Conservation (phyloP, 164 flowering plant genomes). For the Nymphaea colorata region DNA sequence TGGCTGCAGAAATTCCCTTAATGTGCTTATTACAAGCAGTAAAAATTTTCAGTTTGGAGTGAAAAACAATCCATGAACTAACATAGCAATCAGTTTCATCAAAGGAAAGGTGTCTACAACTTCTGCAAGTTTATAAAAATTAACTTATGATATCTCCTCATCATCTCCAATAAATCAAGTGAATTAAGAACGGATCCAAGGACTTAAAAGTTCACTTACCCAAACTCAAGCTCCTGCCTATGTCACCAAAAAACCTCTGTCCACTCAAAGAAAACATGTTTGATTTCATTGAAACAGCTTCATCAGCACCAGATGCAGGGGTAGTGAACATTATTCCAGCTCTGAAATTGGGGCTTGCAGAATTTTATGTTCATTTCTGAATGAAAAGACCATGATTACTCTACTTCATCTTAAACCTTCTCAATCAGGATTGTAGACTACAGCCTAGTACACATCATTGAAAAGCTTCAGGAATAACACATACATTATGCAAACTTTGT, state of each 20-base stretch:
- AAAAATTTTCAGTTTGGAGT: too few species aligned
- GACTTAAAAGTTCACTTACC: slow-evolving; percentile 25
- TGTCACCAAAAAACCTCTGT: slow-evolving; percentile 65
- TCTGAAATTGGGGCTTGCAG: slow-evolving; percentile 68
- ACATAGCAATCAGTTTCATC: too few species aligned
- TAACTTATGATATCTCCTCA: too few species aligned
- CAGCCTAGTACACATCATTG: not conserved
- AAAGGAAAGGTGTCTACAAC: too few species aligned
- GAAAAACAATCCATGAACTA: too few species aligned
- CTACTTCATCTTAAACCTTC: not conserved
- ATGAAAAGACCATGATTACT: not conserved
- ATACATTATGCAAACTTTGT: too few species aligned
- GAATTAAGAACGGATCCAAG: too few species aligned
- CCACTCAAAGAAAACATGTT: slow-evolving; percentile 80
- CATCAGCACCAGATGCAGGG: slow-evolving; percentile 18
- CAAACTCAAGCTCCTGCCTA: slow-evolving; percentile 77
- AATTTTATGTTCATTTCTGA: slow-evolving; percentile 22
- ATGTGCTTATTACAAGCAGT: too few species aligned
- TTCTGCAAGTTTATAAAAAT: too few species aligned
- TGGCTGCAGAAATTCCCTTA: too few species aligned
- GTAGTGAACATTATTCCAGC: slow-evolving; percentile 90
- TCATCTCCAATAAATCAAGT: too few species aligned
- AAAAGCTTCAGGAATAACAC: too few species aligned
- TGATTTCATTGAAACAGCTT: slow-evolving; percentile 26
- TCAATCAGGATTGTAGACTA: not conserved